Percentiles rank a stretch among this genome's conserved stretches.
Evolutionary conservation across 2,329 filamentous ascomycete species (phyloP).

Genomic region (Fonsecaea pedrosoi): DNA sequence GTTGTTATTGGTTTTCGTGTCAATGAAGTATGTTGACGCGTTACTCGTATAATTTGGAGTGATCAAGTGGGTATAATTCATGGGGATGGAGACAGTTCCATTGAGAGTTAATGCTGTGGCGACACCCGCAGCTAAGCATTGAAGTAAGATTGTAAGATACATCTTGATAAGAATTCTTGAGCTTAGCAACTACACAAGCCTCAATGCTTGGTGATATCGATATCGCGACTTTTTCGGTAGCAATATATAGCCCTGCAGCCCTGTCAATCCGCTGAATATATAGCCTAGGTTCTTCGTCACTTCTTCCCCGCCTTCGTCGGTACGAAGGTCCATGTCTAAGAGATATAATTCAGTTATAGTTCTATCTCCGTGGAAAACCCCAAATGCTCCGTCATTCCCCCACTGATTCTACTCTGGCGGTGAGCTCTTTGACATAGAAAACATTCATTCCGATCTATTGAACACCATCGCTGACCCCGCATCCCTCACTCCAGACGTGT

Average conservation of each 20-base stretch:
- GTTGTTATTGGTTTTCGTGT: background rate
- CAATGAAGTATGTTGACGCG: background rate
- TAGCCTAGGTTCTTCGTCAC: background rate
- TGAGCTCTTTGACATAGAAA: background rate
- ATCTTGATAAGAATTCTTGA: background rate
- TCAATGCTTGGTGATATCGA: background rate
- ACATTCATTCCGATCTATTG: background rate
- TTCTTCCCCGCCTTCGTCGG: background rate
- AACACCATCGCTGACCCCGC: background rate
- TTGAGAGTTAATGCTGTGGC: background rate
- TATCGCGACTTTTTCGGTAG: background rate
- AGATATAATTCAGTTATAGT: background rate
- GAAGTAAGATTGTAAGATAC: background rate
- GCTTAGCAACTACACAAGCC: background rate
- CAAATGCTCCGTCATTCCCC: background rate
- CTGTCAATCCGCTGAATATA: background rate
- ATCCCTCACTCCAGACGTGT: background rate
- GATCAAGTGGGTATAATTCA: background rate
- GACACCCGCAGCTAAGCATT: constrained; percentile 1
- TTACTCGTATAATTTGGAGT: background rate
- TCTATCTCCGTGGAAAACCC: background rate
- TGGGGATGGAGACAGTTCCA: background rate
- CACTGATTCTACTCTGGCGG: background rate
- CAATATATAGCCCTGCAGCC: background rate
- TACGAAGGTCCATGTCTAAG: background rate